phyloP scores from a whole-genome alignment of 1,284 basidiomycete genomes.

The Malassezia caprae region DNA sequence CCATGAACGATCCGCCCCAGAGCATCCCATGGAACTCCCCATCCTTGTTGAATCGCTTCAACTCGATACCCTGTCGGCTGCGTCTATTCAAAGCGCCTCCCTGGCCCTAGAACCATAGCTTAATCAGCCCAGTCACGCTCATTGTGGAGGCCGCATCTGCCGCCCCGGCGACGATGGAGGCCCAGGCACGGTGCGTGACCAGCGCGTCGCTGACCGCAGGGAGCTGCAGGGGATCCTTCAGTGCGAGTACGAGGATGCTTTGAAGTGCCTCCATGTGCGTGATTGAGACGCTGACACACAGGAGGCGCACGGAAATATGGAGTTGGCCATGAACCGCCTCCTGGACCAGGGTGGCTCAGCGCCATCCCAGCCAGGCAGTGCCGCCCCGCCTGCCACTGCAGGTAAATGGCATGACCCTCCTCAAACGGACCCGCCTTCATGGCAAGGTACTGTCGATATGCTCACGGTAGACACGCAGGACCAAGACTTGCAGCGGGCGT shows the following conservation, averaged over 20 bases:
- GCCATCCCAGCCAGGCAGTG: background rate
- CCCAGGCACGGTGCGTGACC: slow-evolving; percentile 1
- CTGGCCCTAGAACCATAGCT: slow-evolving; percentile 6
- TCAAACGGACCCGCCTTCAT: background rate
- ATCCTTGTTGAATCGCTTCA: slow-evolving; percentile 13
- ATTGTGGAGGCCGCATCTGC: background rate
- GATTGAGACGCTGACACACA: background rate
- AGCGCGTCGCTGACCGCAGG: background rate
- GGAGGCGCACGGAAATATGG: slow-evolving; percentile 4
- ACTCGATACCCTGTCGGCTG: slow-evolving; percentile 13
- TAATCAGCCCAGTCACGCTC: background rate
- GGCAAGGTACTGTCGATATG: background rate
- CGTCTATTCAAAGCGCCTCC: slow-evolving; percentile 13
- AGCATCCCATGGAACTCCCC: slow-evolving; percentile 8
- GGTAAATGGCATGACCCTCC: background rate
- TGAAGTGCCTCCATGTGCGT: background rate
- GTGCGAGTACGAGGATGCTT: slow-evolving; percentile 10
- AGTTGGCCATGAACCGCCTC: slow-evolving; percentile 14
- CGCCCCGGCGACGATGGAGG: slow-evolving; percentile 1
- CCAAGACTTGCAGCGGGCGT: slow-evolving; percentile 11
- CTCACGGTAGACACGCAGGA: slow-evolving; percentile 1
- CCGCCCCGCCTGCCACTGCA: background rate
- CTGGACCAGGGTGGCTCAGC: slow-evolving; percentile 2
- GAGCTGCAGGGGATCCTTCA: slow-evolving; percentile 11
- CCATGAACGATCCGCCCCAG: background rate